Percentiles rank a stretch among this genome's conserved stretches.
phyloP scores from a whole-genome alignment of 2,329 filamentous ascomycete genomes.

The Fusarium sp. region DNA sequence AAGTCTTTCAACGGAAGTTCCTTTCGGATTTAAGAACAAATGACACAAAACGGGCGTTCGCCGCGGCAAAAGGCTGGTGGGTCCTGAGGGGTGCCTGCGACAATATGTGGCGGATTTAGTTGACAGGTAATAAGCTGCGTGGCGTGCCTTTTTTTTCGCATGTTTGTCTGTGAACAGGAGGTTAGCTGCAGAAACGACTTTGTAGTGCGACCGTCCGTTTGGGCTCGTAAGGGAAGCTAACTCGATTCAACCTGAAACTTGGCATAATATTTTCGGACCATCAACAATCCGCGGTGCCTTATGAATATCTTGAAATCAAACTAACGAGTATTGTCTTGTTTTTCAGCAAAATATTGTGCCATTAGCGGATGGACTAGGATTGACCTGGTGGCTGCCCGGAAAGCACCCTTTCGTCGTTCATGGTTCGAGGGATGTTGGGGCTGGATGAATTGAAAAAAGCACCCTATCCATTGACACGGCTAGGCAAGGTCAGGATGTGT shows the following conservation, averaged over 20 bases:
- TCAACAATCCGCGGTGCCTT: constrained; percentile 10
- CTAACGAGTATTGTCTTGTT: background rate
- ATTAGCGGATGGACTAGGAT: constrained; percentile 15
- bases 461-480: background rate
- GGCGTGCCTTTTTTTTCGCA: constrained; percentile 33
- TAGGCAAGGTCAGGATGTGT: constrained; percentile 4
- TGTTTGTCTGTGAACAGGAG: constrained; percentile 16
- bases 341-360: background rate
- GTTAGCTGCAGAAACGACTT: constrained; percentile 8
- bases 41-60: constrained; percentile 44
- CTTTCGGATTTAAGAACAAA: constrained; percentile 21
- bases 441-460: background rate
- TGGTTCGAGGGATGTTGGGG: constrained; percentile 22
- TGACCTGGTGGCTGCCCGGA: constrained; percentile 7
- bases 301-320: background rate
- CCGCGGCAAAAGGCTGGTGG: constrained; percentile 43
- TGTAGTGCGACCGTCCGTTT: constrained; percentile 10
- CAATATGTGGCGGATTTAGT: constrained; percentile 37
- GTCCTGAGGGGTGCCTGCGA: constrained; percentile 28
- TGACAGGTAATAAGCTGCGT: constrained; percentile 38
- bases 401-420: constrained; percentile 28
- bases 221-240: constrained; percentile 32
- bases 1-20: constrained; percentile 29
- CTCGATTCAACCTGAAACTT: constrained; percentile 38
- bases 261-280: constrained; percentile 16